Evolutionary conservation across 345 rosid genomes (phyloP).

Genomic region (Corymbia maculata): DNA sequence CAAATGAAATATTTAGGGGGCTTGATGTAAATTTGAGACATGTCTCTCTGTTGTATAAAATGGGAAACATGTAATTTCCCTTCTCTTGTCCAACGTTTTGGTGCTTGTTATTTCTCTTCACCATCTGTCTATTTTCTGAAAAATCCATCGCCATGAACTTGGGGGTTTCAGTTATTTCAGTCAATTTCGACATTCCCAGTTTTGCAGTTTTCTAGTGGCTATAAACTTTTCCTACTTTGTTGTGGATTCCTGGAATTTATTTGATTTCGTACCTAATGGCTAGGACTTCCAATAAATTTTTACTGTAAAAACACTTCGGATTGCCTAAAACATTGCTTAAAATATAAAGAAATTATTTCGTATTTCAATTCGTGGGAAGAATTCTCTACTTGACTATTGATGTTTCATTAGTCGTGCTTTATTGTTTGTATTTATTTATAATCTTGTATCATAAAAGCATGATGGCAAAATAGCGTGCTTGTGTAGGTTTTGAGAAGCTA

Average conservation of each 20-base stretch:
- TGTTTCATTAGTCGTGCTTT: neutral
- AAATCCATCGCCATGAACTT: neutral
- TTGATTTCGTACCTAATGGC: neutral
- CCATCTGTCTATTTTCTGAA: neutral
- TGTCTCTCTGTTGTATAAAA: neutral
- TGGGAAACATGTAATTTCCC: neutral
- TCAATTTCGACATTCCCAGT: constrained; percentile 15
- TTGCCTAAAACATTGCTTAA: neutral
- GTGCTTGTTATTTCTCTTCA: neutral
- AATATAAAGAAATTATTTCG: neutral
- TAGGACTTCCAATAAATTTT: neutral
- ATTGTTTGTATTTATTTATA: neutral
- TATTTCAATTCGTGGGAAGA: neutral
- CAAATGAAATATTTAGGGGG: neutral
- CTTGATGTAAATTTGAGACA: neutral
- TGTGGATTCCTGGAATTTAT: neutral
- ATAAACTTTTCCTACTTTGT: neutral
- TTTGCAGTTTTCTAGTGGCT: constrained; percentile 59
- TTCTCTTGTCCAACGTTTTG: neutral
- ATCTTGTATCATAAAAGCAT: neutral
- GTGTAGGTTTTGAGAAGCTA: neutral
- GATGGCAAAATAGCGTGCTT: neutral
- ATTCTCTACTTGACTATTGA: neutral
- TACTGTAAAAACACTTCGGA: neutral
- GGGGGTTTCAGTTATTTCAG: neutral